Evolutionary conservation across 352 stramenopile species (phyloP), one percentile per base, ranked within the genome.

Genomic region (Globisporangium canariense): DNA sequence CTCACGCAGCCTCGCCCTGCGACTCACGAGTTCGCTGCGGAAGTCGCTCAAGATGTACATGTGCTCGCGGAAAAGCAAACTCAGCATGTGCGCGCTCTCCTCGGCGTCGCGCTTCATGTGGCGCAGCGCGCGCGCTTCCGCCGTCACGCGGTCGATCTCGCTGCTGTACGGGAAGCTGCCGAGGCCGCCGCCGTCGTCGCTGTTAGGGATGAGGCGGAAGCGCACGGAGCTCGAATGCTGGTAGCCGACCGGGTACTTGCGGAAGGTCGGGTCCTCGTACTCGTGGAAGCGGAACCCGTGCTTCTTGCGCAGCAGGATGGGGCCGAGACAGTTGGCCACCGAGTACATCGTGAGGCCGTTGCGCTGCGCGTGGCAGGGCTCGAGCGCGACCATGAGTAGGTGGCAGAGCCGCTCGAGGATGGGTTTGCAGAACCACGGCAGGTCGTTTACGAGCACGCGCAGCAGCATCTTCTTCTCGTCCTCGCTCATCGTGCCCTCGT

Each of bases 371-470:
- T 90, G 79, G 2, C 60, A 67, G 4, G 86, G 86, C n/a, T 81
- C 62, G 6, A 94, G 68, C 11, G 81, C 81, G 22, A 82, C 82
- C 51, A 76, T 75, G 1, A 90, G 63, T 59, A 90, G 71, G 64
- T 90, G 81, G 32, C 82, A 89, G 4, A 94, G 62, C 0, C 84
- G 75, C 60, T 94, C 86, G 13, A 93, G 65, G 30, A 93, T 64
- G 30, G 86, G 86, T 64, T 93, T 93, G 71, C 71, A 79, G 58
- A 74, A 90, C 86, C 86, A 94, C 58, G 86, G 86, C 20, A 94
- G 66, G 53, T 94, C 86, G 65, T 93, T 90, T 25, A 93, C 79
- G 41, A 94, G 78, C 32, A 91, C 75, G 4, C 69, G 69, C 58
- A 94, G 69, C 69, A 90, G 64, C 40, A 77, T 77, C 49, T 73